Evolutionary conservation across 768 basidiomycete species (phyloP).

Genomic region (Rhodotorula paludigena): DNA sequence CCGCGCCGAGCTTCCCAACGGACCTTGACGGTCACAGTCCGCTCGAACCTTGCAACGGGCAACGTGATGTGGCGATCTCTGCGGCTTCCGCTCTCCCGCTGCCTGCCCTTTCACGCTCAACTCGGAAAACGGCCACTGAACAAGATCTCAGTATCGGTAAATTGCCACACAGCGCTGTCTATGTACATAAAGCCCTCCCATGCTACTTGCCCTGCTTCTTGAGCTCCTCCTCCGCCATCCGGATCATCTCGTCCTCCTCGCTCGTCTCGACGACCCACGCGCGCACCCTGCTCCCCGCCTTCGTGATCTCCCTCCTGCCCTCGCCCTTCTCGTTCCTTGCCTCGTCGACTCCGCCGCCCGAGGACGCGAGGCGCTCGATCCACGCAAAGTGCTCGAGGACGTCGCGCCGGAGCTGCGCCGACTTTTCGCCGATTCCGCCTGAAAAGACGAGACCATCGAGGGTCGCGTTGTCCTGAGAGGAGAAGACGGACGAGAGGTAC

Average conservation of each 20-base stretch:
- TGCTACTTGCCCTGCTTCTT: background rate
- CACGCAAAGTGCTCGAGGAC: slow-evolving; percentile 57
- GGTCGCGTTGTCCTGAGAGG: slow-evolving; percentile 12
- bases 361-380: slow-evolving; percentile 60
- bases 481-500: slow-evolving; percentile 37
- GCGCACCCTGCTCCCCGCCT: slow-evolving; percentile 42
- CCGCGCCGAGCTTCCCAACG: no score
- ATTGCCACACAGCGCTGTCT: background rate
- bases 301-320: slow-evolving; percentile 44
- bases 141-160: no score
- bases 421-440: slow-evolving; percentile 81
- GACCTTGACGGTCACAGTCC: no score
- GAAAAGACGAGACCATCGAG: slow-evolving; percentile 78
- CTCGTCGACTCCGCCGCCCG: slow-evolving; percentile 52
- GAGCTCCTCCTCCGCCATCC: slow-evolving; percentile 30
- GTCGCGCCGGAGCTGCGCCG: slow-evolving; percentile 58
- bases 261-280: slow-evolving; percentile 50
- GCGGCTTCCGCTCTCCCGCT: no score
- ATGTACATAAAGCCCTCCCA: background rate
- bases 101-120: no score
- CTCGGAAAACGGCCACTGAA: background rate
- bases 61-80: no score
- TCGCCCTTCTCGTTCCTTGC: slow-evolving; percentile 46
- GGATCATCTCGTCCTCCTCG: slow-evolving; percentile 46
- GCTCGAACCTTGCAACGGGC: no score